Evolutionary conservation across 129 eudicot genomes (phyloP).

Genomic region (Helianthus tuberosus): DNA sequence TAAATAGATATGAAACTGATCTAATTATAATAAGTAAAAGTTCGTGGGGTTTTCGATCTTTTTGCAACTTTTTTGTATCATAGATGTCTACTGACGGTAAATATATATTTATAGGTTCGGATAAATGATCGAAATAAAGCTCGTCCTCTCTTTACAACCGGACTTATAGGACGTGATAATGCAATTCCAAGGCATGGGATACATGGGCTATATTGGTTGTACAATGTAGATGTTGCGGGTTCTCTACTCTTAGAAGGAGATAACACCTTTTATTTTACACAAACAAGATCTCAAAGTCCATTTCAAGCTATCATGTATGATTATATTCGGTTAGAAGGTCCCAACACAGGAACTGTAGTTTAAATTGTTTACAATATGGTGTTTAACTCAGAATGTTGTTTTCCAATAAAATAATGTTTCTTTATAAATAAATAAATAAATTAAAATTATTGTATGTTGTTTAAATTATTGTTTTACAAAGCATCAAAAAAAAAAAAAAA

Average conservation of each 20-base stretch:
- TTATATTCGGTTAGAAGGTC: constrained; percentile 80
- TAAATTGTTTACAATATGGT: background rate
- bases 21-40: background rate
- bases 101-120: constrained; percentile 54
- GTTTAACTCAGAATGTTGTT: constrained; percentile 3
- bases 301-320: constrained; percentile 88
- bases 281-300: constrained; percentile 67
- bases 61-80: background rate
- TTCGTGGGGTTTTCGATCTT: background rate
- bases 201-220: constrained; percentile 90
- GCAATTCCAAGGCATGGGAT: constrained; percentile 89
- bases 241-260: constrained; percentile 59
- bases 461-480: background rate
- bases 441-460: background rate
- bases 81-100: background rate
- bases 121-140: constrained; percentile 66
- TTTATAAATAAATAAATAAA: background rate
- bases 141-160: constrained; percentile 77
- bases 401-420: background rate
- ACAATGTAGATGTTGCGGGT: constrained; percentile 57
- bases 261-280: constrained; percentile 72
- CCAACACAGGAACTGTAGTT: constrained; percentile 16
- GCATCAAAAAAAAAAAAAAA: background rate
- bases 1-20: background rate
- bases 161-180: constrained; percentile 87